Conservation (phyloP, 805 yeast species). For the Hanseniaspora hatyaiensis region DNA sequence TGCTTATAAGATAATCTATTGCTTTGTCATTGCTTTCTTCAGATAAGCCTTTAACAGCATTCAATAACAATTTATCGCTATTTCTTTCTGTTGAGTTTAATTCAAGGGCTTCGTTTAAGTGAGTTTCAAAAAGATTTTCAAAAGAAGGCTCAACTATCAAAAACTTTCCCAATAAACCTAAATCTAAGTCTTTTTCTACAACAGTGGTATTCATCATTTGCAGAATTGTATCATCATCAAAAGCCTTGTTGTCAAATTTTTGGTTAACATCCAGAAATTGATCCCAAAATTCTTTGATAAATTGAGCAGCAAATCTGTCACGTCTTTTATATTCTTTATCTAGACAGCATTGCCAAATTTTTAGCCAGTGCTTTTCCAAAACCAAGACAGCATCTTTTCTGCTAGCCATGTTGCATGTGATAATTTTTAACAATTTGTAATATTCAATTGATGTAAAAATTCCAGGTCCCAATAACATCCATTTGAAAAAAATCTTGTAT, state of each 20-base stretch:
- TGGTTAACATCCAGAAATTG: conserved; percentile 28
- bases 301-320: conserved; percentile 24
- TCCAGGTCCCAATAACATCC: conserved; percentile 41
- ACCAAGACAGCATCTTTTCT: conserved; percentile 20
- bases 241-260: conserved; percentile 18
- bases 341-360: conserved; percentile 26
- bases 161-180: not conserved
- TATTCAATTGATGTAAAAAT: conserved; percentile 42
- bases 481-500: conserved; percentile 35
- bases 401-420: conserved; percentile 13
- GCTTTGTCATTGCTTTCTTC: not conserved
- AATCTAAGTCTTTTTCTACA: not conserved
- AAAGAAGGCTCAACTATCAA: not conserved
- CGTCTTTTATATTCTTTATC: conserved; percentile 25
- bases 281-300: conserved; percentile 25
- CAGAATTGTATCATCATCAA: not conserved
- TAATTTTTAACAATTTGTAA: conserved; percentile 28
- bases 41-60: not conserved
- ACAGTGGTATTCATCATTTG: not conserved
- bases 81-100: too few species aligned
- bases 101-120: too few species aligned
- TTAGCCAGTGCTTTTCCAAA: conserved; percentile 21
- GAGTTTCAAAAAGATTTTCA: not conserved
- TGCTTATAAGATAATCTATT: not conserved
- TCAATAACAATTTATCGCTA: too few species aligned